Conservation (phyloP, 2,329 filamentous ascomycete genomes). For the Neocucurbitaria cava region DNA sequence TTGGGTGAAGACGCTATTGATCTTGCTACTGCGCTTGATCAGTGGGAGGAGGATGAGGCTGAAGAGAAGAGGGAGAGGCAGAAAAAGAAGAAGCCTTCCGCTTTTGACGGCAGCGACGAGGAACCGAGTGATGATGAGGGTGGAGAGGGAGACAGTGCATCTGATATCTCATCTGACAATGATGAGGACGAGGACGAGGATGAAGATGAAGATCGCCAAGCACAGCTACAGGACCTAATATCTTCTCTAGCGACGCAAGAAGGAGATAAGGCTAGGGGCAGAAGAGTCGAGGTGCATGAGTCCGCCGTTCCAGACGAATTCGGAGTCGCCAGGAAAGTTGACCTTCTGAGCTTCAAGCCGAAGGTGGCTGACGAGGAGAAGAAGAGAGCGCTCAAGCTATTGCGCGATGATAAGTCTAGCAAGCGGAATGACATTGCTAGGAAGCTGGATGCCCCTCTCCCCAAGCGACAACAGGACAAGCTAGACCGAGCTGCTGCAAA, state of each 20-base stretch:
- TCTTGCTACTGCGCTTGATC: constrained; percentile 66
- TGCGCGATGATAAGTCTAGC: constrained; percentile 69
- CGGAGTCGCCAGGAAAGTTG: constrained; percentile 70
- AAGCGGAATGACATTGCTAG: constrained; percentile 64
- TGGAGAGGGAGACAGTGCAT: constrained; percentile 55
- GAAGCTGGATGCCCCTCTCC: constrained; percentile 82
- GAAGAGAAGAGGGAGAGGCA: constrained; percentile 37
- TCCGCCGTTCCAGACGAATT: constrained; percentile 68
- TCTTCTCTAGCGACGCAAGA: constrained; percentile 64
- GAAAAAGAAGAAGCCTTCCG: constrained; percentile 50
- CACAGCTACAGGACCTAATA: constrained; percentile 72
- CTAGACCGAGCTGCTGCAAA: constrained; percentile 84
- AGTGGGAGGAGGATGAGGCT: constrained; percentile 47
- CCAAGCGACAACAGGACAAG: constrained; percentile 84
- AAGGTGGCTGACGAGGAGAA: constrained; percentile 76
- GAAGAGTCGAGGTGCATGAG: constrained; percentile 60
- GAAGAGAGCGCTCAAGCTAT: constrained; percentile 79
- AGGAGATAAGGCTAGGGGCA: constrained; percentile 40
- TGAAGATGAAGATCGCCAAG: constrained; percentile 61
- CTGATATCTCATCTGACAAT: constrained; percentile 56
- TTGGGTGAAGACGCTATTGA: constrained; percentile 70
- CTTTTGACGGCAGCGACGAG: constrained; percentile 61
- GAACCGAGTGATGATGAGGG: constrained; percentile 56
- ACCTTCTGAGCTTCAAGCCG: constrained; percentile 76
- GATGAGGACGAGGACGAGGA: constrained; percentile 55